Percentiles rank a stretch among this genome's conserved stretches.
Evolutionary conservation across 2,329 filamentous ascomycete genomes (phyloP).

Genomic region (Pezicula carpinea): DNA sequence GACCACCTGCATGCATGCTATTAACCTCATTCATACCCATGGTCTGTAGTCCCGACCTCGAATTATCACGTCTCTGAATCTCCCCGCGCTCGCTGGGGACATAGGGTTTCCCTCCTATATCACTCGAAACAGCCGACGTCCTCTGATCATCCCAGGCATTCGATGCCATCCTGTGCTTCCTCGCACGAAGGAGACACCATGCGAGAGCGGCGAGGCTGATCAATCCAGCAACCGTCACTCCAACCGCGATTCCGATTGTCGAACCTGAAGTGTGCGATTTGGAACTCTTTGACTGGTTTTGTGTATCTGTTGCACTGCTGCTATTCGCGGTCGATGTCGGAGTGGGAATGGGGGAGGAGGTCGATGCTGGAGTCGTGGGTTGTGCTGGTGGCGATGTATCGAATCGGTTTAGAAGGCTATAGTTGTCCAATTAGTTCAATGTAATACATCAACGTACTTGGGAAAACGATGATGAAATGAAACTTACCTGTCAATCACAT

Average conservation of each 20-base stretch:
- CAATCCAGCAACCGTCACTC: neutral
- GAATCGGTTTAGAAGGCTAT: neutral
- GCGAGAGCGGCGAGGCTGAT: neutral
- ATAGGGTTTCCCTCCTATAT: neutral
- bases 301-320: neutral
- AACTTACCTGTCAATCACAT: conserved; percentile 52
- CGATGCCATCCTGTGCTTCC: neutral
- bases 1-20: neutral
- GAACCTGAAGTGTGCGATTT: neutral
- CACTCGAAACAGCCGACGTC: neutral
- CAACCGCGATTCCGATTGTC: conserved; percentile 2
- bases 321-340: neutral
- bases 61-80: neutral
- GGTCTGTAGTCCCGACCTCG: neutral
- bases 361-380: neutral
- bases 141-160: neutral
- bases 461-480: neutral
- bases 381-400: neutral
- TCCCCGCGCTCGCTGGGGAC: neutral
- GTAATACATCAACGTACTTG: neutral
- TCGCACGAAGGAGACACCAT: neutral
- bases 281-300: neutral
- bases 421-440: neutral
- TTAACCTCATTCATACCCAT: neutral
- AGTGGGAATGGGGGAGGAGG: neutral